Evolutionary conservation across 805 yeast species (phyloP).

Genomic region (Wickerhamiella dianesei): DNA sequence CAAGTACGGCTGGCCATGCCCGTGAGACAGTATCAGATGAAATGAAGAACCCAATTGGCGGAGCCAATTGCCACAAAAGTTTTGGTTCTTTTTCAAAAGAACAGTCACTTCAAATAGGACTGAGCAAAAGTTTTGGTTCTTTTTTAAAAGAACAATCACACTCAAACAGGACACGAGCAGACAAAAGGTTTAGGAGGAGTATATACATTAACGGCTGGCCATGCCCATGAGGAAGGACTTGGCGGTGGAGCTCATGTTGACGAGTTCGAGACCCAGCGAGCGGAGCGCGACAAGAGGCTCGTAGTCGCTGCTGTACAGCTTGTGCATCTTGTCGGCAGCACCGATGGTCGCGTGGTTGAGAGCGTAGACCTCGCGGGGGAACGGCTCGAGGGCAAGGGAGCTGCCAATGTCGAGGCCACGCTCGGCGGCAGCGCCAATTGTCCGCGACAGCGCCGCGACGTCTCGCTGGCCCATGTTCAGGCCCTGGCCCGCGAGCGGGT

Average conservation of each 20-base stretch:
- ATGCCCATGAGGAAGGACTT: constrained; percentile 57
- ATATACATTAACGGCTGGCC: constrained; percentile 20
- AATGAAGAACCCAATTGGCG: no score
- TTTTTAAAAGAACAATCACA: no score
- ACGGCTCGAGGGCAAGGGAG: constrained; percentile 67
- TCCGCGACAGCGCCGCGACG: constrained; percentile 54
- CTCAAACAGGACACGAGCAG: no score
- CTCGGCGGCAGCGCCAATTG: constrained; percentile 53
- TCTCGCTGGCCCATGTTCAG: constrained; percentile 95
- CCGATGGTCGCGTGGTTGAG: constrained; percentile 71
- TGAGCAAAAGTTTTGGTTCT: no score
- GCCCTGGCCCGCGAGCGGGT: constrained; percentile 97
- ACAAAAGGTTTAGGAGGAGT: no score
- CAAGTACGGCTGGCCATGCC: no score
- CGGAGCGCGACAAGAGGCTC: constrained; percentile 64
- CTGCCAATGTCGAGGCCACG: constrained; percentile 86
- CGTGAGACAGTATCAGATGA: no score
- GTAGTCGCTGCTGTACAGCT: constrained; percentile 61
- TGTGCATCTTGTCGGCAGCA: constrained; percentile 82
- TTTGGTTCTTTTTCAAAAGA: no score
- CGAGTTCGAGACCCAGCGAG: constrained; percentile 57
- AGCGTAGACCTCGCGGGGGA: constrained; percentile 71
- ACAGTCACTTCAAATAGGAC: no score
- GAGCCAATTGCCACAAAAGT: no score
- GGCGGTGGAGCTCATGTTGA: constrained; percentile 49